Evolutionary conservation across 192 early-diverging fungal genomes (phyloP).

Genomic region (Coemansia sp.): DNA sequence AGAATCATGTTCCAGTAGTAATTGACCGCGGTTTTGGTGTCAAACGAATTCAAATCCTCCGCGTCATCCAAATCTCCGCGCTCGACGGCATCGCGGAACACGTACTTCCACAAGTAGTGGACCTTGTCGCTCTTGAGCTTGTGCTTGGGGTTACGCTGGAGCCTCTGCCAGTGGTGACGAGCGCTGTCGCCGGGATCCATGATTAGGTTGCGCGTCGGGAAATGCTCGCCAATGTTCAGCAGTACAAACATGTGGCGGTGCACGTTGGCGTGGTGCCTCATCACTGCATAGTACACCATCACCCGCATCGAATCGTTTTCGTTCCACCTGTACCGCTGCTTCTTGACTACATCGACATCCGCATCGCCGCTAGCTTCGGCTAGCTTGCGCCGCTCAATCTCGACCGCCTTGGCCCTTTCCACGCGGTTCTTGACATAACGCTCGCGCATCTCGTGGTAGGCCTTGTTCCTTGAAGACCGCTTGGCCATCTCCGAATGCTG

Average conservation of each 20-base stretch:
- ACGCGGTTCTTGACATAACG: background rate
- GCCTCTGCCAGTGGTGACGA: conserved; percentile 19
- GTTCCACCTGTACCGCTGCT: conserved; percentile 16
- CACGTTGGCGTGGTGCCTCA: conserved; percentile 25
- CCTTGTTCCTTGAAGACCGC: background rate
- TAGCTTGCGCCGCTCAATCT: background rate
- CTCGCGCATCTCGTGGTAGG: background rate
- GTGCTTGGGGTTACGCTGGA: background rate
- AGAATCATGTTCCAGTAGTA: conserved; percentile 23
- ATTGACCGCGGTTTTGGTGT: conserved; percentile 13
- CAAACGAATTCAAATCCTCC: conserved; percentile 22
- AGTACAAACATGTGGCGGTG: conserved; percentile 27
- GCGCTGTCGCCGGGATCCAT: conserved; percentile 15
- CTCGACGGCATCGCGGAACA: conserved; percentile 34
- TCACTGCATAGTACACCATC: conserved; percentile 18
- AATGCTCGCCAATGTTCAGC: conserved; percentile 7
- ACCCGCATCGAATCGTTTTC: conserved; percentile 20
- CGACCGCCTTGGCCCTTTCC: conserved; percentile 2
- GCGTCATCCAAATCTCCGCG: conserved; percentile 20
- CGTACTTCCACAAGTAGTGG: conserved; percentile 25
- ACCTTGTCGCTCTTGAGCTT: background rate
- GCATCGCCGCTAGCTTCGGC: background rate
- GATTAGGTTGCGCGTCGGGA: conserved; percentile 18
- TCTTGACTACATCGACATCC: background rate
- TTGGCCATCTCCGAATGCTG: background rate